Evolutionary conservation across 106 monocot genomes (phyloP).

Genomic region (Phalaenopsis aphrodite): DNA sequence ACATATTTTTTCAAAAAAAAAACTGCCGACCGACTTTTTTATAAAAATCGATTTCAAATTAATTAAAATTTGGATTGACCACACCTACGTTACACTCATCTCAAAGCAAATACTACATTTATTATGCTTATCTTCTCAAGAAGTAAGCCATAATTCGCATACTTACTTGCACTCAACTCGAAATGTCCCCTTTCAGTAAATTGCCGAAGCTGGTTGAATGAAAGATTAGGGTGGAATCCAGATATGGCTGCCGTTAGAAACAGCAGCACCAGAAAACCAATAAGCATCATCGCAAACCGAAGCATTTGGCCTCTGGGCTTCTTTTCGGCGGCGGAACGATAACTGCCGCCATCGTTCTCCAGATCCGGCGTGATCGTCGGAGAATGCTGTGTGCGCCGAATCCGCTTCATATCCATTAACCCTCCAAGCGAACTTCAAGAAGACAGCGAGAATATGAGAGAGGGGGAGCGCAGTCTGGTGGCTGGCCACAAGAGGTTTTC

Average conservation of each 20-base stretch:
- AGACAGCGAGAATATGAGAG: not conserved
- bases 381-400: conserved; percentile 12
- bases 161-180: not conserved
- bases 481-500: not conserved
- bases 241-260: not conserved
- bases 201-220: conserved; percentile 2
- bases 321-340: not conserved
- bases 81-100: too few relatives aligned
- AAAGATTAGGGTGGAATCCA: not conserved
- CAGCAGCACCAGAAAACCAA: not conserved
- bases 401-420: conserved; percentile 31
- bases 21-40: not conserved
- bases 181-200: not conserved
- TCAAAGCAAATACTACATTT: too few relatives aligned
- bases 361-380: conserved; percentile 1
- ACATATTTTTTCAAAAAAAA: not conserved
- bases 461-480: not conserved
- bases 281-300: not conserved
- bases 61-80: too few relatives aligned
- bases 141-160: not conserved
- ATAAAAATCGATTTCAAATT: too few relatives aligned
- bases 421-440: not conserved
- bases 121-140: not conserved
- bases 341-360: not conserved
- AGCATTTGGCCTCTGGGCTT: not conserved